Conservation (phyloP, 2,329 filamentous ascomycete genomes). For the Penicillium corylophilum region DNA sequence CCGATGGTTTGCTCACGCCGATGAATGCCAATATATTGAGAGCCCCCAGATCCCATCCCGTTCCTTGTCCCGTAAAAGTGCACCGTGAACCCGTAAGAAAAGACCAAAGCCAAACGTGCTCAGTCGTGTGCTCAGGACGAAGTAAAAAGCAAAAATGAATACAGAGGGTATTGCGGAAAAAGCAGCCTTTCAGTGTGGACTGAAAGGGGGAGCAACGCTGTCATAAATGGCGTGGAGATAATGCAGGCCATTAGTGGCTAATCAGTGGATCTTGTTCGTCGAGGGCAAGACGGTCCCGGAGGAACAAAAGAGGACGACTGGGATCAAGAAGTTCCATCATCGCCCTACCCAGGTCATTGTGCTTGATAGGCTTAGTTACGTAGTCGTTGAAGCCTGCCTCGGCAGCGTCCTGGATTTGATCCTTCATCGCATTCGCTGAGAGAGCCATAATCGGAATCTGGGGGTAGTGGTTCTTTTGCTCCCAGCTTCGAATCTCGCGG, state of each 20-base stretch:
- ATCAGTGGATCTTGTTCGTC: constrained; percentile 15
- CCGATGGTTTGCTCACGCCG: background rate
- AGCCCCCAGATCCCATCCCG: background rate
- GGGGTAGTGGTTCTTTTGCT: constrained; percentile 46
- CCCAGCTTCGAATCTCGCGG: constrained; percentile 48
- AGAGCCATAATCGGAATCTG: constrained; percentile 52
- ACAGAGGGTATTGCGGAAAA: constrained; percentile 3
- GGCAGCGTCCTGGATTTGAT: constrained; percentile 49
- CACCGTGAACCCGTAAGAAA: constrained; percentile 6
- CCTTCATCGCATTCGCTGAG: constrained; percentile 52
- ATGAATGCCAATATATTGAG: background rate
- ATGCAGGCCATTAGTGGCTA: constrained; percentile 13
- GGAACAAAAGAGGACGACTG: constrained; percentile 41
- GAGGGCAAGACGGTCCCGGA: constrained; percentile 40
- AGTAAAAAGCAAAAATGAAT: background rate
- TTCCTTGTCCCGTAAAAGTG: constrained; percentile 2
- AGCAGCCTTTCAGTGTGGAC: background rate
- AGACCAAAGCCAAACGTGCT: constrained; percentile 5
- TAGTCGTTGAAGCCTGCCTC: constrained; percentile 51
- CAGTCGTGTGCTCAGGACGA: constrained; percentile 5
- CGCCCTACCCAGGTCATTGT: constrained; percentile 50
- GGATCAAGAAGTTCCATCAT: constrained; percentile 50
- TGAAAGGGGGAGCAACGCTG: background rate
- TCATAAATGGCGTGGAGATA: background rate
- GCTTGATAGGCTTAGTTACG: constrained; percentile 51